Evolutionary conservation across 148 eudicot species (phyloP).

Genomic region (Heliamphora exappendiculata): DNA sequence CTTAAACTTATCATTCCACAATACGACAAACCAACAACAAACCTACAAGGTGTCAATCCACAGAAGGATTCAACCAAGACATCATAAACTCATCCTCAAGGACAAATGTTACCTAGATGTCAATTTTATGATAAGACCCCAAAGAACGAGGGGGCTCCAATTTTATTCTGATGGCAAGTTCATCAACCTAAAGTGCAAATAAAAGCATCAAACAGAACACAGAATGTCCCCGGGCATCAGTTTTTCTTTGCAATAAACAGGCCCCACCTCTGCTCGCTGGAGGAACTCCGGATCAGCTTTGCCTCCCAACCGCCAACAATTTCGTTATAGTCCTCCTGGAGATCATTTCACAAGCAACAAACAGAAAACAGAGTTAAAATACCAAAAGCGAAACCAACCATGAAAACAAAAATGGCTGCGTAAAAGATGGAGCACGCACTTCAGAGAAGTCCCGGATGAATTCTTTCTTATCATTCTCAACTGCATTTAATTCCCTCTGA

Average conservation of each 20-base stretch:
- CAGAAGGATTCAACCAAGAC: background rate
- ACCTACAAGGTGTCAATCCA: background rate
- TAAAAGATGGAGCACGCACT: slow-evolving; percentile 32
- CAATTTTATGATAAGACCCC: background rate
- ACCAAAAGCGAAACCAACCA: background rate
- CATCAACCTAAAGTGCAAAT: background rate
- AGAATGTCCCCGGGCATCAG: slow-evolving; percentile 10
- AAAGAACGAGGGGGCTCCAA: background rate
- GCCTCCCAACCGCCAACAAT: slow-evolving; percentile 91
- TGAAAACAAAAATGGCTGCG: background rate
- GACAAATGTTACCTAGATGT: background rate
- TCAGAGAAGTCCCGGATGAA: slow-evolving; percentile 80
- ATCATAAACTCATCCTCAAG: background rate
- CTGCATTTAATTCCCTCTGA: slow-evolving; percentile 50
- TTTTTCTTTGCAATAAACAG: slow-evolving; percentile 66
- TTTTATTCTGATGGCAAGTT: slow-evolving; percentile 7
- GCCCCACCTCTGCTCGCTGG: slow-evolving; percentile 95
- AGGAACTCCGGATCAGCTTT: slow-evolving; percentile 61
- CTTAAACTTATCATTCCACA: background rate
- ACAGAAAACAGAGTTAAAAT: background rate
- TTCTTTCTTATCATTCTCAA: slow-evolving; percentile 69
- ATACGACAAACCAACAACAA: background rate
- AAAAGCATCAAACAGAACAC: background rate
- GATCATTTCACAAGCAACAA: slow-evolving; percentile 3
- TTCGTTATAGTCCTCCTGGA: slow-evolving; percentile 67